Percentiles rank a stretch among this genome's conserved stretches.
phyloP scores from a whole-genome alignment of 129 eudicot genomes.

The Deinandra increscens region DNA sequence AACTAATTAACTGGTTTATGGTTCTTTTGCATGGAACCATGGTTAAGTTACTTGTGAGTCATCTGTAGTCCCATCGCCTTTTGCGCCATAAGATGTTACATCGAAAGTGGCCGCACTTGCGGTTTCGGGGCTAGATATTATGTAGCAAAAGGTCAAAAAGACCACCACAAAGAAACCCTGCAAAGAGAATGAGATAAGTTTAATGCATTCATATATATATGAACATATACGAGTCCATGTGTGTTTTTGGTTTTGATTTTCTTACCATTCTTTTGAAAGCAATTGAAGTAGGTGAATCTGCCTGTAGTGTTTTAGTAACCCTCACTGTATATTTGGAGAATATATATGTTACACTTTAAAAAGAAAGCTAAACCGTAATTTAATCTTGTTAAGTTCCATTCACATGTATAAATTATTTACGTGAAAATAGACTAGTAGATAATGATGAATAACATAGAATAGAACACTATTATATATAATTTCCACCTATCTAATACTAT shows the following conservation, averaged over 20 bases:
- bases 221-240: background rate
- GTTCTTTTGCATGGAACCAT: slow-evolving; percentile 11
- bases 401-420: too few relatives aligned
- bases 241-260: background rate
- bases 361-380: too few relatives aligned
- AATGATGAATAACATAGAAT: too few relatives aligned
- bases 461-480: too few relatives aligned
- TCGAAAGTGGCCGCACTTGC: slow-evolving; percentile 27
- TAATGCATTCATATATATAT: background rate
- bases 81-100: slow-evolving; percentile 44
- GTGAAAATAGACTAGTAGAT: too few relatives aligned
- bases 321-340: background rate
- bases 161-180: slow-evolving; percentile 24
- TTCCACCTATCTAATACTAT: too few relatives aligned
- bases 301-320: background rate
- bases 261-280: slow-evolving; percentile 20
- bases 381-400: too few relatives aligned
- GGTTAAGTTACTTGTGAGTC: slow-evolving; percentile 34
- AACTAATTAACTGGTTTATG: background rate
- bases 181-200: background rate
- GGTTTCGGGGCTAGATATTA: slow-evolving; percentile 10
- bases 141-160: slow-evolving; percentile 19
- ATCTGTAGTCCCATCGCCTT: slow-evolving; percentile 46
- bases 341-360: too few relatives aligned
- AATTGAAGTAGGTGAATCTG: slow-evolving; percentile 2